These are phyloP conservation scores for Ochetophila trinervis DNA, from an alignment of 306 rosid species.

Conservation along the genomic window DNA sequence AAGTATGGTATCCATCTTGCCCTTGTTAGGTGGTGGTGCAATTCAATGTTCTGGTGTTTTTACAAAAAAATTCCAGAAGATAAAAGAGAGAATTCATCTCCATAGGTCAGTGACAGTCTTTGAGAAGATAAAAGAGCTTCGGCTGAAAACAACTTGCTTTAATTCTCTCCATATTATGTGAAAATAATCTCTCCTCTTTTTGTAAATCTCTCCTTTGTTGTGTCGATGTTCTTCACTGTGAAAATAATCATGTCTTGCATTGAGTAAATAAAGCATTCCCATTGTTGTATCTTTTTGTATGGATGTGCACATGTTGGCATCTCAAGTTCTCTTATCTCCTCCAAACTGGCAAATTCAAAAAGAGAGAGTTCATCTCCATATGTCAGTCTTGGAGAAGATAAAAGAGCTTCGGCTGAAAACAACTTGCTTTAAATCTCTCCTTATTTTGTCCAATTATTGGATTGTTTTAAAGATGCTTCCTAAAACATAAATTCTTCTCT, in stretches of 20 bases:
- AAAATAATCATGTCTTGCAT: no score
- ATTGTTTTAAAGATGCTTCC: background rate
- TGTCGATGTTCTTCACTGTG: no score
- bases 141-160: no score
- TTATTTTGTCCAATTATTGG: background rate
- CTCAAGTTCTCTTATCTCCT: no score
- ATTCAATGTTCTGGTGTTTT: background rate
- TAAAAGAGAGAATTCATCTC: no score
- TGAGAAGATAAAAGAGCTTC: no score
- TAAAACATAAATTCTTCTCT: background rate
- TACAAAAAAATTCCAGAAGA: conserved; percentile 1
- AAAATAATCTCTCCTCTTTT: no score
- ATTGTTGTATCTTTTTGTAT: background rate
- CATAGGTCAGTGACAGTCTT: no score
- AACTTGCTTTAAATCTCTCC: background rate
- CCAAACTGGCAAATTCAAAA: background rate
- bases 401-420: conserved; percentile 6
- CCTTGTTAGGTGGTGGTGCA: conserved; percentile 6
- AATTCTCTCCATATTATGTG: no score
- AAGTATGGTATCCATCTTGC: conserved; percentile 41
- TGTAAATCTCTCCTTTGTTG: no score
- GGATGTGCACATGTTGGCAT: background rate
- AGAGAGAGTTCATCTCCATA: background rate
- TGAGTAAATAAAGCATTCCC: background rate
- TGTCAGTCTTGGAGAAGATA: background rate